phyloP scores from a whole-genome alignment of 306 rosid species.

The Prunus padus region DNA sequence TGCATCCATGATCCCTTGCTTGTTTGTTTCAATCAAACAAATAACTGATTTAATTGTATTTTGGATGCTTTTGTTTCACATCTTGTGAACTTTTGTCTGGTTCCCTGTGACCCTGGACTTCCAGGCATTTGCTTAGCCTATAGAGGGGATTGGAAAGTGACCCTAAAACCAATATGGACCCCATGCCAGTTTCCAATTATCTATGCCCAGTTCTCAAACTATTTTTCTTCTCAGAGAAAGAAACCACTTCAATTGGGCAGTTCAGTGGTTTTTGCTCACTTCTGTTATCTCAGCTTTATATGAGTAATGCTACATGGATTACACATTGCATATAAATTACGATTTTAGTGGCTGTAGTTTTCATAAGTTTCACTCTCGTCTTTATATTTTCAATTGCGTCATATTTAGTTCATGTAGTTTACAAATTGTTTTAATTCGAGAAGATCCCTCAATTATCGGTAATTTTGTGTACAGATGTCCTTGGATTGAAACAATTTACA shows the following conservation, averaged over 20 bases:
- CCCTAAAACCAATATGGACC: neutral
- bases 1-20: conserved; percentile 13
- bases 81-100: conserved; percentile 45
- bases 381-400: too few relatives aligned
- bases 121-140: neutral
- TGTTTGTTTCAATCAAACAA: conserved; percentile 32
- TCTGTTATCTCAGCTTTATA: neutral
- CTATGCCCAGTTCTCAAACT: conserved; percentile 3
- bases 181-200: conserved; percentile 24
- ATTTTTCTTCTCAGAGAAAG: neutral
- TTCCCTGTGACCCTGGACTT: conserved; percentile 3
- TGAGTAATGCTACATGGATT: neutral
- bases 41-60: conserved; percentile 25
- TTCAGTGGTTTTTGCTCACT: neutral
- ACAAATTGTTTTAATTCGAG: too few relatives aligned
- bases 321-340: neutral
- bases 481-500: too few relatives aligned
- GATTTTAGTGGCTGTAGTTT: too few relatives aligned
- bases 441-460: too few relatives aligned
- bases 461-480: too few relatives aligned
- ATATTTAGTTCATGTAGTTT: too few relatives aligned
- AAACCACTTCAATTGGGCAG: neutral
- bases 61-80: conserved; percentile 40
- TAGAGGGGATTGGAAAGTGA: neutral
- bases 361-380: too few relatives aligned